phyloP scores from a whole-genome alignment of 2,329 filamentous ascomycete genomes.

The Aspergillus sclerotialis region DNA sequence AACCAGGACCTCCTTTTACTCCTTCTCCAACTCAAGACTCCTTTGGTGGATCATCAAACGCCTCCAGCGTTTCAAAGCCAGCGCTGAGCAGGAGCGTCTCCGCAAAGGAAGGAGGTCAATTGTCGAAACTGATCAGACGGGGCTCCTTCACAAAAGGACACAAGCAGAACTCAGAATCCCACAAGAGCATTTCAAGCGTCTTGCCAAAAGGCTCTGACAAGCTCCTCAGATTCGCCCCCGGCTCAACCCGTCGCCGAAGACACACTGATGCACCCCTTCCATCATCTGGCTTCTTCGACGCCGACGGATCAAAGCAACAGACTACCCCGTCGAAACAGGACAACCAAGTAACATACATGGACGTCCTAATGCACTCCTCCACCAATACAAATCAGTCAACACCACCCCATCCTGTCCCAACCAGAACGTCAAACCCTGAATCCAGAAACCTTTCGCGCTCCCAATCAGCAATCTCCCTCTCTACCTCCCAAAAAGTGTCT shows the following conservation, averaged over 20 bases:
- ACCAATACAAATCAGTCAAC: constrained; percentile 14
- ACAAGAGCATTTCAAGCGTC: constrained; percentile 23
- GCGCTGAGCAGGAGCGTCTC: constrained; percentile 18
- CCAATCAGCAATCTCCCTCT: constrained; percentile 7
- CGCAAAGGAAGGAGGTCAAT: constrained; percentile 23
- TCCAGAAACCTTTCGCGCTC: constrained; percentile 7
- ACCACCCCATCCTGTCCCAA: neutral
- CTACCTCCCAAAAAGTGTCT: constrained; percentile 6
- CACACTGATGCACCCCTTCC: constrained; percentile 37
- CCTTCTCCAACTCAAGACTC: constrained; percentile 19
- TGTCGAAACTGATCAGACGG: constrained; percentile 24
- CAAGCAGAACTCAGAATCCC: constrained; percentile 17
- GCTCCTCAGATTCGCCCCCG: constrained; percentile 12
- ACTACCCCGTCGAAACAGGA: constrained; percentile 1
- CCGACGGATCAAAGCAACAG: constrained; percentile 8
- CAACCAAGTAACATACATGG: constrained; percentile 23
- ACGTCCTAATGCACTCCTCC: constrained; percentile 16
- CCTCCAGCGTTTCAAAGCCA: constrained; percentile 6
- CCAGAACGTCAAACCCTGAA: no score
- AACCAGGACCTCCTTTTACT: constrained; percentile 26
- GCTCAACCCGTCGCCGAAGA: constrained; percentile 22
- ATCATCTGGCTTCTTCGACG: constrained; percentile 21
- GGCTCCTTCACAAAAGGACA: constrained; percentile 24
- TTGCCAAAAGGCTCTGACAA: constrained; percentile 13
- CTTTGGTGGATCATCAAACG: constrained; percentile 11